These are phyloP conservation scores for Goffeauzyma gilvescens DNA, from an alignment of 768 basidiomycete species.

Conservation along the genomic window DNA sequence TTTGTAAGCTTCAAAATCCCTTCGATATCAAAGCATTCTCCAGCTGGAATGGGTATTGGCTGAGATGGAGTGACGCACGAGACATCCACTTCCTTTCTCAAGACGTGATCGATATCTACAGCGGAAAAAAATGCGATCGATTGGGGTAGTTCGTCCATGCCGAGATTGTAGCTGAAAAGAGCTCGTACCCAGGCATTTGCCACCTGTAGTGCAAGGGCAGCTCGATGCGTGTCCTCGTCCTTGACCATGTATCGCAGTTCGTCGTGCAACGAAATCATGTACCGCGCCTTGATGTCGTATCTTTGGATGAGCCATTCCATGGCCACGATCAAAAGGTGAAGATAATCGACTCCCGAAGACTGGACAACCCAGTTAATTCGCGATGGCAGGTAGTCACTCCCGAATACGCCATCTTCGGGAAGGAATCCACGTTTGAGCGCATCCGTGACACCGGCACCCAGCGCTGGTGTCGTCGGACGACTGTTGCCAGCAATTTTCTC, in stretches of 20 bases:
- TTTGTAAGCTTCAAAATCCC: constrained; percentile 48
- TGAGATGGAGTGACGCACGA: constrained; percentile 87
- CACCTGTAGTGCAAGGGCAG: constrained; percentile 76
- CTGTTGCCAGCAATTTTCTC: constrained; percentile 83
- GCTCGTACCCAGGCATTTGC: constrained; percentile 89
- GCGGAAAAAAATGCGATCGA: constrained; percentile 94
- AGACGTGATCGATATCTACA: constrained; percentile 73
- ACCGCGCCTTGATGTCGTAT: constrained; percentile 73
- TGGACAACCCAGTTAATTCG: constrained; percentile 99
- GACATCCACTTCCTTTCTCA: constrained; percentile 93
- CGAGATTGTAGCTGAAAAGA: constrained; percentile 75
- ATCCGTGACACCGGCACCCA: constrained; percentile 82
- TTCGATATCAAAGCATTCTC: constrained; percentile 64
- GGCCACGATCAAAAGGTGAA: constrained; percentile 83
- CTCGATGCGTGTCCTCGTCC: constrained; percentile 76
- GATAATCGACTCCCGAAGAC: constrained; percentile 93
- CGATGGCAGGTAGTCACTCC: constrained; percentile 77
- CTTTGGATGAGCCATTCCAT: constrained; percentile 71
- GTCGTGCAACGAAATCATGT: constrained; percentile 91
- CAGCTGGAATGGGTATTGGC: constrained; percentile 57
- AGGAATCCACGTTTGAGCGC: constrained; percentile 82
- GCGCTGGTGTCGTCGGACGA: constrained; percentile 70
- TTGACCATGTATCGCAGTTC: constrained; percentile 83
- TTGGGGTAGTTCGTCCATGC: constrained; percentile 88
- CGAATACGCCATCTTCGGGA: constrained; percentile 41